phyloP scores from a whole-genome alignment of 2,329 filamentous ascomycete species.

The Verticillium dahliae region DNA sequence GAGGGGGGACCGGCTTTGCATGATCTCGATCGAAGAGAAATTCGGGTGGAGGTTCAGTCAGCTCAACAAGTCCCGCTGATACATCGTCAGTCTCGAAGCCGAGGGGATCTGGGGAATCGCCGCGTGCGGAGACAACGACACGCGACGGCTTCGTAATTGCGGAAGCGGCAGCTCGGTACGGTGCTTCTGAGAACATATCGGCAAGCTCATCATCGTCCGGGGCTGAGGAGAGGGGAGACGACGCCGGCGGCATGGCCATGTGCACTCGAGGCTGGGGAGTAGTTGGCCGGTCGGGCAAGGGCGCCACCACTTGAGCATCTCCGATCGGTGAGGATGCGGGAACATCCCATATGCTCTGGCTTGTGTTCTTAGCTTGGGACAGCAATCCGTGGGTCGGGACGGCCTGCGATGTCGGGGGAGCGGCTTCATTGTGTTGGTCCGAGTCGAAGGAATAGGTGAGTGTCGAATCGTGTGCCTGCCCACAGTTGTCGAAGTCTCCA shows the following conservation, averaged over 20 bases:
- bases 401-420: constrained; percentile 1
- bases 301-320: not conserved
- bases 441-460: not conserved
- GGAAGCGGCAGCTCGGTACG: not conserved
- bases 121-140: not conserved
- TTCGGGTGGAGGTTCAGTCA: constrained; percentile 23
- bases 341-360: constrained; percentile 27
- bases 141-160: not conserved
- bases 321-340: constrained; percentile 20
- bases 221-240: constrained; percentile 27
- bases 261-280: not conserved
- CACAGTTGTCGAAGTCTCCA: constrained; percentile 31
- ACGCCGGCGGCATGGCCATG: constrained; percentile 12
- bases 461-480: not conserved
- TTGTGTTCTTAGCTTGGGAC: not conserved
- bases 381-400: constrained; percentile 6
- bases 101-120: constrained; percentile 7
- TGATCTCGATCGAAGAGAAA: constrained; percentile 12
- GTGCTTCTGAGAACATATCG: constrained; percentile 3
- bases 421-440: not conserved
- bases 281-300: not conserved
- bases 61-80: constrained; percentile 28
- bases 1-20: constrained; percentile 30
- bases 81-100: constrained; percentile 23
- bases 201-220: constrained; percentile 20